Percentiles rank a stretch among this genome's conserved stretches.
These are phyloP conservation scores for Coemansia sp. DNA, from an alignment of 192 early-diverging fungal species.

Conservation along the genomic window DNA sequence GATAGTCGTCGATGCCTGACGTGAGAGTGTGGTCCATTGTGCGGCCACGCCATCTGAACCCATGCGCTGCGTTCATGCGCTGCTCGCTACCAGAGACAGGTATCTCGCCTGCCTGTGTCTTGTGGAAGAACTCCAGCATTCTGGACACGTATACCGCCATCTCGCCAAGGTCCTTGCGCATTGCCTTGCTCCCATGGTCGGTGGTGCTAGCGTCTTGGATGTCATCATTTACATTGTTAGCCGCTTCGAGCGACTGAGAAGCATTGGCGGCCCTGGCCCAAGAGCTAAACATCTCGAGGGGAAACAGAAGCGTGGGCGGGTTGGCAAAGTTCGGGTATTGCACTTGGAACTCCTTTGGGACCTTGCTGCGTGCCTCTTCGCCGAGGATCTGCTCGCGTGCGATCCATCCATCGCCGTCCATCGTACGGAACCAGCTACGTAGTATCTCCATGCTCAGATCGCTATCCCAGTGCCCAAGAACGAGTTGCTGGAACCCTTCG, in stretches of 20 bases:
- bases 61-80: conserved; percentile 49
- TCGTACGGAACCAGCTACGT: conserved; percentile 71
- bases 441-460: conserved; percentile 84
- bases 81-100: conserved; percentile 1
- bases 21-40: conserved; percentile 82
- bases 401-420: conserved; percentile 88
- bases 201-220: neutral
- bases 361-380: conserved; percentile 86
- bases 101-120: conserved; percentile 70
- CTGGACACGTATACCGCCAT: conserved; percentile 65
- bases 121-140: conserved; percentile 79
- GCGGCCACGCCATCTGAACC: conserved; percentile 89
- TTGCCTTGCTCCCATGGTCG: conserved; percentile 8
- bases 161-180: conserved; percentile 42
- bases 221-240: neutral
- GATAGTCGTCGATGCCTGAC: conserved; percentile 93
- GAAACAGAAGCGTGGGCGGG: conserved; percentile 81
- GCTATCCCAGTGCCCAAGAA: conserved; percentile 85
- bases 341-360: conserved; percentile 86
- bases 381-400: conserved; percentile 92
- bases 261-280: neutral
- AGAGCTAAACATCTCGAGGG: conserved; percentile 57
- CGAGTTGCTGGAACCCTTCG: conserved; percentile 86
- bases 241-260: neutral
- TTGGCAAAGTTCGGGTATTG: conserved; percentile 93